Base-by-base conservation (phyloP, 202 grass and related monocot species). In the Setaria viridis region DNA sequence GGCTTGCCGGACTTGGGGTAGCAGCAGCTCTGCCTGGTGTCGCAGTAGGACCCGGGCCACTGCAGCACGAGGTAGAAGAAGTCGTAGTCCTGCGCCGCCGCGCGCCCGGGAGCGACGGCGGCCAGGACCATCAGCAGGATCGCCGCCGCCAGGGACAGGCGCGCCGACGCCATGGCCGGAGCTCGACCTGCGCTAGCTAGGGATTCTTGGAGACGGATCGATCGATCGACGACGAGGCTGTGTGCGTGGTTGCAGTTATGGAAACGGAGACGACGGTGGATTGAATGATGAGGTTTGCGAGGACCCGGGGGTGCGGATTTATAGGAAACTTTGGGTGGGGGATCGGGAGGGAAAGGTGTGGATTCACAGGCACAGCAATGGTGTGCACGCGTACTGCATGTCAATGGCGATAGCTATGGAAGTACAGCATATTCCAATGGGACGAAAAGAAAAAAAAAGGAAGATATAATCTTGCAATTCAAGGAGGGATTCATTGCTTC, bases 41-140 rank as follows among this genome's bases (percentile, higher is more conserved):
- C 93, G 71, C 95, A 98, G 76, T 95, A 95, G n/a, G 88, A 88
- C 30, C 95, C 95, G 3, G 95, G 95, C 95, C 95, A 98, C 95
- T 98, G 95, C 65, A 90, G 87, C 59, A 98, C 92, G 19, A 95
- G 92, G 91, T 87, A 98, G 85, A 98, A 95, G 91, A 98, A 98
- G 54, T 98, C 95, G 85, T 91, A 98, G 85, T 87, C 87, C 89
- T 87, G 85, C 34, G 89, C 76, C 42, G 87, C 82, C 11, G 35
- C 83, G 78, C 75, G 82, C 19, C 78, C 77, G 62, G 35, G 3
- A 37, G 35, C 84, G 47, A 80, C 74, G 59, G 82, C 35, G 80
- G 71, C 49, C 4, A 76, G 34, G 17, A 21, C 37, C 15, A 15
- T 1, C 47, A 87, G 45, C 3, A 92, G 67, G 41, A 80, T 34